Percentiles rank a stretch among this genome's conserved stretches.
phyloP scores from a whole-genome alignment of 768 basidiomycete species.

The Boletus reticuloceps region DNA sequence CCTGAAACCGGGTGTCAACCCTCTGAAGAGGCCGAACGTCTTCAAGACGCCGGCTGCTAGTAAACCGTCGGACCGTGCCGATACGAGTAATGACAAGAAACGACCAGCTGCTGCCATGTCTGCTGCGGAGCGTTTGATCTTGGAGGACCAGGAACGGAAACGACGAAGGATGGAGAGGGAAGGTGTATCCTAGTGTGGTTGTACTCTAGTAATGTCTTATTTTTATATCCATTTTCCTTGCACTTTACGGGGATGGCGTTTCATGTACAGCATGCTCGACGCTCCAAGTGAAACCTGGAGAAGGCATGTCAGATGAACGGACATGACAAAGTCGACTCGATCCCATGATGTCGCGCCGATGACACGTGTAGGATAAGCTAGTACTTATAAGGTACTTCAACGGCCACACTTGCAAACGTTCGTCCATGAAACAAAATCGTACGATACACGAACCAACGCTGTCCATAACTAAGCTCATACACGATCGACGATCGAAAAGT shows the following conservation, averaged over 20 bases:
- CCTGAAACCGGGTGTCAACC: slow-evolving; percentile 43
- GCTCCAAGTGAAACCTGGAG: background rate
- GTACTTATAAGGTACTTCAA: too few relatives aligned
- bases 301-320: too few relatives aligned
- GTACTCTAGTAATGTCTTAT: slow-evolving; percentile 4
- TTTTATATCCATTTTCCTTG: slow-evolving; percentile 3
- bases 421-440: too few relatives aligned
- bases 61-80: slow-evolving; percentile 27
- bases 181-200: slow-evolving; percentile 11
- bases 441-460: too few relatives aligned
- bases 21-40: slow-evolving; percentile 71
- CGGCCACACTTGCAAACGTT: too few relatives aligned
- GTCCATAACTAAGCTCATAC: background rate
- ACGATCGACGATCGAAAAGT: background rate
- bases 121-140: slow-evolving; percentile 81
- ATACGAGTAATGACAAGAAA: slow-evolving; percentile 53
- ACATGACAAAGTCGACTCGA: background rate
- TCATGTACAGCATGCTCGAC: too few relatives aligned
- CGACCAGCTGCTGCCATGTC: slow-evolving; percentile 63
- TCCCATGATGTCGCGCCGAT: background rate
- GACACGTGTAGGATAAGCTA: background rate
- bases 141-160: slow-evolving; percentile 91
- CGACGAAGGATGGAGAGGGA: slow-evolving; percentile 69
- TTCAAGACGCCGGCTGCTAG: slow-evolving; percentile 54
- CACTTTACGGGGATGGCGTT: background rate